Evolutionary conservation across 2,329 filamentous ascomycete species (phyloP).

Genomic region (Fusarium nanum): DNA sequence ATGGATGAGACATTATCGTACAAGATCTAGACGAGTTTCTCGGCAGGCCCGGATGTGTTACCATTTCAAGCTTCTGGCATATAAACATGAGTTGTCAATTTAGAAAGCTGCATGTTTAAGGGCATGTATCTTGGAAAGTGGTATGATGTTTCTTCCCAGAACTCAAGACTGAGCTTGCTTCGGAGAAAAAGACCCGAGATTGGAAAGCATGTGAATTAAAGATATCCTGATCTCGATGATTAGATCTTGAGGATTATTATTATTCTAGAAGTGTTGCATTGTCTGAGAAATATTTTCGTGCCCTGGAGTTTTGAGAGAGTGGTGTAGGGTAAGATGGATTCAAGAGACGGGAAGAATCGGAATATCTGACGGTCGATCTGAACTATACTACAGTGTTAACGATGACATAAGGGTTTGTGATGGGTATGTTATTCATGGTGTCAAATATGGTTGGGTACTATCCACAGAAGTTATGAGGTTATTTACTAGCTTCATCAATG

Average conservation of each 20-base stretch:
- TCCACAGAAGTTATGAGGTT: background rate
- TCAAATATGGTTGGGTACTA: background rate
- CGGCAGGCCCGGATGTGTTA: conserved; percentile 11
- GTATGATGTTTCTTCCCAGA: background rate
- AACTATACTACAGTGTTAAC: background rate
- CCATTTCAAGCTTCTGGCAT: conserved; percentile 8
- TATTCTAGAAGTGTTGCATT: conserved; percentile 2
- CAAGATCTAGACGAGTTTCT: background rate
- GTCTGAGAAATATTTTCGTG: background rate
- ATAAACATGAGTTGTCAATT: conserved; percentile 8
- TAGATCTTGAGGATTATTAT: background rate
- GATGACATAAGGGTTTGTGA: background rate
- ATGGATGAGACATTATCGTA: conserved; percentile 19
- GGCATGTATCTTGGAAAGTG: conserved; percentile 8
- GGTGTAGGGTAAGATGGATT: conserved; percentile 1
- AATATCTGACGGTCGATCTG: background rate
- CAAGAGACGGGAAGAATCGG: background rate
- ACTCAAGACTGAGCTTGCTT: background rate
- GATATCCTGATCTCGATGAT: background rate
- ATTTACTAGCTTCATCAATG: background rate
- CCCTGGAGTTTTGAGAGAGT: background rate
- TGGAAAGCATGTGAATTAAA: background rate
- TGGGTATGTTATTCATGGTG: background rate
- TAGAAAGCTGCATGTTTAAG: background rate
- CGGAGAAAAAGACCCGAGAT: background rate